These are phyloP conservation scores for Moricandia arvensis DNA, from an alignment of 345 rosid genomes.

Conservation along the genomic window DNA sequence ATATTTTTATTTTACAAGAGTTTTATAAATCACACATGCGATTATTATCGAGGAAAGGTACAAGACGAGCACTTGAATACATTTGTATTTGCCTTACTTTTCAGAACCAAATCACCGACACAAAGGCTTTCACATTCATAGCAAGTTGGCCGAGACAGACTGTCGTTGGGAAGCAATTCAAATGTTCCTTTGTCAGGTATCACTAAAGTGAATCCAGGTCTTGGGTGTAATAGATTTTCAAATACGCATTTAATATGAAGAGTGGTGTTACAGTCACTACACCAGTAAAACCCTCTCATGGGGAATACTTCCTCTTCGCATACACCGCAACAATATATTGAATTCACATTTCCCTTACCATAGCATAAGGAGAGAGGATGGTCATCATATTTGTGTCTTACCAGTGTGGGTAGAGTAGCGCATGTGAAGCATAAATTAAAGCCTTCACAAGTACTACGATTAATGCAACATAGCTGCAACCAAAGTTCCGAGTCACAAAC, in stretches of 20 bases:
- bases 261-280: background rate
- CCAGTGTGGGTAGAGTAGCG: background rate
- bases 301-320: background rate
- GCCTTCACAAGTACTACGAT: background rate
- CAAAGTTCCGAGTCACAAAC: background rate
- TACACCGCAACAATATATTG: background rate
- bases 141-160: background rate
- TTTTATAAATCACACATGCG: no score
- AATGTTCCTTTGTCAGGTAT: no score
- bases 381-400: constrained; percentile 10
- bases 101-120: background rate
- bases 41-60: background rate
- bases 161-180: background rate
- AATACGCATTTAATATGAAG: background rate
- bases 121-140: background rate
- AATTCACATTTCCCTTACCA: background rate
- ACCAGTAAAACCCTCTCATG: background rate
- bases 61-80: background rate
- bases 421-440: constrained; percentile 4
- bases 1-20: no score
- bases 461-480: background rate
- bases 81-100: background rate
- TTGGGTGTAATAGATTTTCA: background rate
- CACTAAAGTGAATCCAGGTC: background rate
- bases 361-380: constrained; percentile 15